These are phyloP conservation scores for Kalanchoe fedtschenkoi DNA, from an alignment of 164 flowering plant genomes.

Conservation along the genomic window DNA sequence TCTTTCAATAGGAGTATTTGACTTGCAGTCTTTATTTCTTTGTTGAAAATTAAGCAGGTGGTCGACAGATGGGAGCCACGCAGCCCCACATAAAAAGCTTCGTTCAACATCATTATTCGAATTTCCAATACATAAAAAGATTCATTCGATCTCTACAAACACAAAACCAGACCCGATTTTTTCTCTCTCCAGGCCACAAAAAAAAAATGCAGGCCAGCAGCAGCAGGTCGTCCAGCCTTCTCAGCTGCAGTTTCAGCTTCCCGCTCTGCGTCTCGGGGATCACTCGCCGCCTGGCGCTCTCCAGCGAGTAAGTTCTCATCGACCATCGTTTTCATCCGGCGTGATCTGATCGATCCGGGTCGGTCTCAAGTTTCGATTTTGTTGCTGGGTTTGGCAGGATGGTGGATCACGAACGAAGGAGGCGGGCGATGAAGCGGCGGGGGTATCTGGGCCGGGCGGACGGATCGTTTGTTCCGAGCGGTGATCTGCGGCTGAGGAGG, in stretches of 20 bases:
- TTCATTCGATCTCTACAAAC: not conserved
- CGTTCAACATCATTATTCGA: too few species aligned
- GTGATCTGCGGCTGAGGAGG: not conserved
- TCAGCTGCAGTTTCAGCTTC: conserved; percentile 1
- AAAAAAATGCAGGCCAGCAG: not conserved
- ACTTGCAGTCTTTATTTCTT: too few species aligned
- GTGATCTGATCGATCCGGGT: conserved; percentile 1
- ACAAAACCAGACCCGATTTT: not conserved
- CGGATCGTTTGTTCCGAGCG: not conserved
- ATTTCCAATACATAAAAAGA: too few species aligned
- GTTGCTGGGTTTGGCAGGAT: not conserved
- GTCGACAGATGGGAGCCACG: too few species aligned
- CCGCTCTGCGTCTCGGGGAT: not conserved
- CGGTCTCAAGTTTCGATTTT: not conserved
- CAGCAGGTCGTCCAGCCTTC: not conserved
- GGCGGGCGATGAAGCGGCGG: too few species aligned
- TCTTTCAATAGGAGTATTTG: too few species aligned
- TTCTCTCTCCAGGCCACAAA: not conserved
- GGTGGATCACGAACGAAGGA: too few species aligned
- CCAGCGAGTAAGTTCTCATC: not conserved
- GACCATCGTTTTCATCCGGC: not conserved
- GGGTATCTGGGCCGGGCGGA: not conserved
- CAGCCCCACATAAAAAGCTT: too few species aligned
- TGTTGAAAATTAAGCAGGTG: too few species aligned
- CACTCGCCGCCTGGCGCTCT: not conserved